phyloP scores from a whole-genome alignment of 176 grass and related monocot genomes.

The Hyparrhenia diplandra region DNA sequence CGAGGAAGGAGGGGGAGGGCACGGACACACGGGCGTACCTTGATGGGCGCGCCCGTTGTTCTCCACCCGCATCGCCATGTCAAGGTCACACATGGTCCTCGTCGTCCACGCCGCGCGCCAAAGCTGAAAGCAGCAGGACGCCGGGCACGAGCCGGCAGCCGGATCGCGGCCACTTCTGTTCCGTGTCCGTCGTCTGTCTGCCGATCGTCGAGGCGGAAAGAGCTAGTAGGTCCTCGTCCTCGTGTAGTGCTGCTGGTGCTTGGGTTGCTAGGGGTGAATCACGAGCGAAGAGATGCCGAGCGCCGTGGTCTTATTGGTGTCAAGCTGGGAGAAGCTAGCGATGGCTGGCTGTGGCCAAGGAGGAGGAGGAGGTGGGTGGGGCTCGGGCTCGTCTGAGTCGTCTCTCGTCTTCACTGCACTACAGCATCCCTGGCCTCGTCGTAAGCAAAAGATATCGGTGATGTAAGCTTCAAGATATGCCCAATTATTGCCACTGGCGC shows the following conservation, averaged over 20 bases:
- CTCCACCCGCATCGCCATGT: conserved; percentile 44
- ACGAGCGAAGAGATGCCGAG: neutral
- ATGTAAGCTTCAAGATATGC: conserved; percentile 28
- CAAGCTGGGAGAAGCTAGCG: neutral
- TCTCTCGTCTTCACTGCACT: too few relatives aligned
- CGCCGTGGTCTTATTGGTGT: neutral
- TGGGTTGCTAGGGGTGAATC: neutral
- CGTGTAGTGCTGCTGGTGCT: neutral
- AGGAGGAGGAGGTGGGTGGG: neutral
- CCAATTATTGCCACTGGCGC: conserved; percentile 36
- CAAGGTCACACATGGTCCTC: conserved; percentile 4
- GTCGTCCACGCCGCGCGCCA: neutral
- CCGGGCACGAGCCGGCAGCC: neutral
- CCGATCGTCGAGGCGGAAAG: neutral
- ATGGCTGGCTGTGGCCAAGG: neutral
- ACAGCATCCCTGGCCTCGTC: neutral
- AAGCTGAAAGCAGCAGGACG: neutral
- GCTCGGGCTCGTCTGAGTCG: neutral
- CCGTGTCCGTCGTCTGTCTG: neutral
- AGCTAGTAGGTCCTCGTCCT: neutral
- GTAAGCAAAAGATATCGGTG: conserved; percentile 35
- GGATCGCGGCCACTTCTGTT: neutral
- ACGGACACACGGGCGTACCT: conserved; percentile 8
- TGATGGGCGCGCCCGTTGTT: conserved; percentile 28
- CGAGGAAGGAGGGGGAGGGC: neutral